Base-by-base conservation (phyloP, 2,329 filamentous ascomycete species). In the Phialemonium atrogriseum region DNA sequence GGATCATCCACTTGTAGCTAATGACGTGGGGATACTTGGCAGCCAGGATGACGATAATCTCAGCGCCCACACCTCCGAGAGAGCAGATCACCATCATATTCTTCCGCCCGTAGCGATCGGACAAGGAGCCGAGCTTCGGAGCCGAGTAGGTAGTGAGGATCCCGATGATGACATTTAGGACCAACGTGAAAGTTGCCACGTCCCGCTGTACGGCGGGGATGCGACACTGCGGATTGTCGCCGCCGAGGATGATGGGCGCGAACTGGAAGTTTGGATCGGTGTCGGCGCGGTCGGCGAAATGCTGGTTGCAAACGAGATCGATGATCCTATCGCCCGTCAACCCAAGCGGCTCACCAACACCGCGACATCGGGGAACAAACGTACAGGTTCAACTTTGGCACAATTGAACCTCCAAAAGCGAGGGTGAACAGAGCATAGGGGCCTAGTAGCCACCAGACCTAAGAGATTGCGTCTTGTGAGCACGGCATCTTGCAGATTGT, bases 41-140 rank as follows among this genome's bases (percentile, higher is more conserved):
- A 3, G 86, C 79, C 4, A 91, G 51, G 35, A 94, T 84, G 5
- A 81, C 86, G 38, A 94, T 68, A 24, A 81, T 54, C 54, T 96
- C 91, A 30, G 70, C 75, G 2, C 78, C 37, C 4, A 95, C 66
- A 14, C 81, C 78, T n/a, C 88, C 88, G 10, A 73, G 58, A 3
- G 84, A 84, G 4, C 82, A 75, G 19, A 89, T 51, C 7, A 80
- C 72, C 47, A 96, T 73, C 31, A 95, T 62, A 28, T 64, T 72
- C 35, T 78, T 84, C 24, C 91, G 74, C 16, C 91, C 91, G 53
- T 84, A 84, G 14, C 86, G 74, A 59, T 98, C 91, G 1, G 88
- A 95, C 11, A 94, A 58, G 2, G 83, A 73, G 1, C 91, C 91
- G 4, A 96, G 62, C 44, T 82, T 85, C 0, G 91, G 91, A 18